Evolutionary conservation across 129 eudicot species (phyloP).

Genomic region (Kitagawia praeruptora): DNA sequence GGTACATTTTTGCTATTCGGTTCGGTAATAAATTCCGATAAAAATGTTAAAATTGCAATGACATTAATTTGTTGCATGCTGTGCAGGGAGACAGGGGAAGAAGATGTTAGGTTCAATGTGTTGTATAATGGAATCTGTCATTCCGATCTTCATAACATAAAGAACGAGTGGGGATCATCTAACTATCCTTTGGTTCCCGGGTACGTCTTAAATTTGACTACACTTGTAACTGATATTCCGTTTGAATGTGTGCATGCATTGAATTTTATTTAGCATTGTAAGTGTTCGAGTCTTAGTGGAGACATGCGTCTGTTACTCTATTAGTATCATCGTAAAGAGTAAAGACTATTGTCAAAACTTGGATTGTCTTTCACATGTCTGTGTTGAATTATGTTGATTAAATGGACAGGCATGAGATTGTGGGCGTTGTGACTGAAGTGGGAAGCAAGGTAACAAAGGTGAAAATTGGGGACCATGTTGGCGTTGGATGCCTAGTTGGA

Average conservation of each 20-base stretch:
- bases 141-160: conserved; percentile 59
- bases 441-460: conserved; percentile 48
- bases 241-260: not conserved
- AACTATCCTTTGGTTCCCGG: conserved; percentile 59
- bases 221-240: not conserved
- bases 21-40: not conserved
- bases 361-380: not conserved
- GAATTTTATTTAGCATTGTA: not conserved
- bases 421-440: conserved; percentile 45
- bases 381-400: not conserved
- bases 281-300: not conserved
- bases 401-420: conserved; percentile 48
- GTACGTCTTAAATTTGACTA: conserved; percentile 14
- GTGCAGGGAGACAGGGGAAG: conserved; percentile 54
- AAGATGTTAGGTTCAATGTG: conserved; percentile 62
- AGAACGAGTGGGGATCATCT: conserved; percentile 52
- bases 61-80: not conserved
- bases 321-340: not conserved
- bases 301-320: not conserved
- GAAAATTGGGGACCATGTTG: conserved; percentile 49
- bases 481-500: conserved; percentile 53
- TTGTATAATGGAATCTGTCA: conserved; percentile 52
- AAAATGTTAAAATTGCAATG: not conserved
- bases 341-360: not conserved
- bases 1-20: conserved; percentile 2